Base-by-base conservation (phyloP, 441 rosid species). In the Viola pubescens region DNA sequence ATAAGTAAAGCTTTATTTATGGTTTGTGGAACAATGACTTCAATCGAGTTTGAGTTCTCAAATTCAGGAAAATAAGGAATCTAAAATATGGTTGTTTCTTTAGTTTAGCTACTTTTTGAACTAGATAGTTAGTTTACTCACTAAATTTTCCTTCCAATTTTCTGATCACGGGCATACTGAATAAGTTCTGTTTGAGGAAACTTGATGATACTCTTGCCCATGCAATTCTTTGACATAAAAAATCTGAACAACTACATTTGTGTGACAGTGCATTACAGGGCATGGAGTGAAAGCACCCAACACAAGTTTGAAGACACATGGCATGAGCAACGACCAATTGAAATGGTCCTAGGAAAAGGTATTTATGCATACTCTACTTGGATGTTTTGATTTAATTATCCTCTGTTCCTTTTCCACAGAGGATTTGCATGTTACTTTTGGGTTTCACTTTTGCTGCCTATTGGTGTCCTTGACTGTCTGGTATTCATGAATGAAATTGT, bases 291-390 rank as follows among this genome's bases (percentile, higher is more conserved):
- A 73, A 69, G 80, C 72, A 75, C 85, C 16, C 81, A 71, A 67
- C 96, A 92, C 76, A 89, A 92, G 70, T 89, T 87, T 67, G 98
- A 89, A 59, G 98, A 89, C 68, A 87, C 94, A 10, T 79, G 98
- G 94, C 77, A 75, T 52, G 97, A 87, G 62, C 95, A 85, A 61
- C 94, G 80, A 46, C 97, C 94, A 3, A 56, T 82, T 72, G 96
- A 85, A 75, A 65, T 89, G 84, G 75, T 89, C 56, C 53, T 89
- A 69, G 97, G 95, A 47, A 91, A 89, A 88, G 98, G 96, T 89
- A 80, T 26, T 0, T 52, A 26, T 54, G n/a, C 26, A 59, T 43
- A 34, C 39, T 52, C 52, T 14, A 52, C 34, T 26, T 0, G 34
- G 34, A 26, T 26, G 34, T 55, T 37, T 50, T 8, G 50, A n/a